Evolutionary conservation across 495 filamentous ascomycete species (phyloP), one percentile per base, ranked within the genome.

Genomic region (Penicillium silybi): DNA sequence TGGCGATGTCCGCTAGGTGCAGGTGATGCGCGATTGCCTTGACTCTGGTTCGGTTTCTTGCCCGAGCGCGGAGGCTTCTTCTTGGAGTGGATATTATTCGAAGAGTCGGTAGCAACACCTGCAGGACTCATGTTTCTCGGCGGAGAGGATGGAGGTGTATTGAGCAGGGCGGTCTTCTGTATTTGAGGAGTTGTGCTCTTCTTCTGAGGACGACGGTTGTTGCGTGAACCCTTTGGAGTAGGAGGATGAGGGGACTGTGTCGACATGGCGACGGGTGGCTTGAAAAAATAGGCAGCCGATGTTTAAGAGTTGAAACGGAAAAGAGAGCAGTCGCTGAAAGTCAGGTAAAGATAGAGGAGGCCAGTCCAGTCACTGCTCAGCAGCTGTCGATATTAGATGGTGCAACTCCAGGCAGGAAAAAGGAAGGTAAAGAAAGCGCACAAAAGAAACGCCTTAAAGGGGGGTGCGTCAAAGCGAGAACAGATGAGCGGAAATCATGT

Each of bases 221-320:
- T 69, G 41, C 72, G 72, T 48, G 66, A 46, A 34, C 65, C 70
- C 53, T 74, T 73, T 11, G 70, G 67, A 6, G 70, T 73, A 23
- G 63, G 67, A 42, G 66, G 66, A 26, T 67, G 64, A 40, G 70
- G 66, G 44, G 66, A 64, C 68, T 65, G 71, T 17, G 69, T 64
- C 63, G 72, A 72, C 74, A 75, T 76, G 49, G 58, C 61, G 66
- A 72, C 58, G 37, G 50, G 38, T 59, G 70, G 71, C 71, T 74
- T 72, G 59, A 72, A 58, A 29, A 73, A 73, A 77, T 74, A 75
- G 52, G 64, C 68, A 75, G 73, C 73, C 72, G 65, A 44, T 58
- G 54, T 3, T n/a, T n/a, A n/a, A 49, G 61, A 48, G 63, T 38
- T 58, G 52, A 57, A 29, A 53, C 34, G 55, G 22, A 27, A 54